Conservation (phyloP, 257 asterid species). For the Gentiana straminea region DNA sequence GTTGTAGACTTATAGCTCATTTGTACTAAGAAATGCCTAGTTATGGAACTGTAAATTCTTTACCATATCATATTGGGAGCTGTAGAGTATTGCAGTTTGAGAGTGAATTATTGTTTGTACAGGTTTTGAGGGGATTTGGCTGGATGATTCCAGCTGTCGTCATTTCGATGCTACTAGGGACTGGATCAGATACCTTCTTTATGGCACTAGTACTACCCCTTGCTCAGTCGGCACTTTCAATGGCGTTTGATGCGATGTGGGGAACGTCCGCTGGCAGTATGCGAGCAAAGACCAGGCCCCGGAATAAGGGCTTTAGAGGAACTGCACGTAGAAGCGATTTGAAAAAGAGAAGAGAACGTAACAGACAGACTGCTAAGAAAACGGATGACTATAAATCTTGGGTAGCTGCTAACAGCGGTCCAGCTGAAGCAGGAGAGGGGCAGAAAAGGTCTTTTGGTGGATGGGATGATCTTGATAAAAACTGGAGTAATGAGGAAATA, state of each 20-base stretch:
- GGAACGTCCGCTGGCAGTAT: conserved; percentile 29
- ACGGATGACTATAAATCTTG: conserved; percentile 37
- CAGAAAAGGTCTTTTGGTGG: conserved; percentile 46
- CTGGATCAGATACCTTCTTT: conserved; percentile 40
- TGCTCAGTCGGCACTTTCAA: conserved; percentile 61
- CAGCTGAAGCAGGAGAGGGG: conserved; percentile 16
- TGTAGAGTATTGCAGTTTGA: not conserved
- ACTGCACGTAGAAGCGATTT: conserved; percentile 16
- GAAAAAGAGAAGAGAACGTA: conserved; percentile 24
- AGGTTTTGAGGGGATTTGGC: conserved; percentile 64
- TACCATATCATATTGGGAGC: not conserved
- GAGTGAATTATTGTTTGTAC: conserved; percentile 11
- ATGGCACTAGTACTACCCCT: conserved; percentile 78
- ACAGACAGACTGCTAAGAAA: conserved; percentile 21
- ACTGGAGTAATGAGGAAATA: conserved; percentile 19
- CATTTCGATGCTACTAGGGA: conserved; percentile 45
- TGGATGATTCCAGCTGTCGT: conserved; percentile 83
- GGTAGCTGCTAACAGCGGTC: conserved; percentile 27
- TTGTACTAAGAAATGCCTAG: not conserved
- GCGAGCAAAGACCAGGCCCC: conserved; percentile 31
- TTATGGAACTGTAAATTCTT: not conserved
- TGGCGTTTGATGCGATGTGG: conserved; percentile 39
- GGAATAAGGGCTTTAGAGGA: conserved; percentile 31
- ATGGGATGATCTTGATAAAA: conserved; percentile 81
- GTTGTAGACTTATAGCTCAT: not conserved